phyloP scores from a whole-genome alignment of 176 grass and related monocot species.

The Miscanthus lutarioriparius region DNA sequence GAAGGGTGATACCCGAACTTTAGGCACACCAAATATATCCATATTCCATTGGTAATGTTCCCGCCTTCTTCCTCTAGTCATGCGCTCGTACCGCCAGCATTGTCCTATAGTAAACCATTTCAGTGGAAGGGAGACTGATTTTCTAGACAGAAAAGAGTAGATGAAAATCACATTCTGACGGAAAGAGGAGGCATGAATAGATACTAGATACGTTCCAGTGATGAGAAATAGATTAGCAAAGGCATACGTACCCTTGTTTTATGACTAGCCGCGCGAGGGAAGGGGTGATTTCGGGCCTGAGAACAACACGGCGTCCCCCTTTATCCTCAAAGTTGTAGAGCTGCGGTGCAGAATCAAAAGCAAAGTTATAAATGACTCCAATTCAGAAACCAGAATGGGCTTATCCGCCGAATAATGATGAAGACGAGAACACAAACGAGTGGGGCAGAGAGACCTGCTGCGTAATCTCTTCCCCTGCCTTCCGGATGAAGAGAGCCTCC shows the following conservation, averaged over 20 bases:
- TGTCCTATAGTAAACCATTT: slow-evolving; percentile 99
- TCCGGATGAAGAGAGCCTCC: slow-evolving; percentile 82
- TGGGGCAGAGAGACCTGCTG: slow-evolving; percentile 48
- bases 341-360: slow-evolving; percentile 31
- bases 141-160: slow-evolving; percentile 65
- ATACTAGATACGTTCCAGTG: background rate
- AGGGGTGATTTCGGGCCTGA: slow-evolving; percentile 91
- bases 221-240: background rate
- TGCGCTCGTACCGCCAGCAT: slow-evolving; percentile 93
- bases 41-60: slow-evolving; percentile 99
- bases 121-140: slow-evolving; percentile 88
- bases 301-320: slow-evolving; percentile 80
- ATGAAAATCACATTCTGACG: slow-evolving; percentile 29
- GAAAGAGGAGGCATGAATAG: background rate
- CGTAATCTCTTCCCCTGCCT: slow-evolving; percentile 85
- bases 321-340: slow-evolving; percentile 95
- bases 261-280: slow-evolving; percentile 88
- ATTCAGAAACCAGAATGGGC: background rate
- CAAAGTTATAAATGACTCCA: background rate
- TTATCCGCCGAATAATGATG: background rate
- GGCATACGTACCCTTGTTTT: slow-evolving; percentile 70
- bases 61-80: slow-evolving; percentile 87
- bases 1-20: slow-evolving; percentile 53
- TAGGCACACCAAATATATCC: slow-evolving; percentile 88
- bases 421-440: background rate